These are phyloP conservation scores for Microthlaspi erraticum DNA, from an alignment of 345 rosid genomes.

Conservation along the genomic window DNA sequence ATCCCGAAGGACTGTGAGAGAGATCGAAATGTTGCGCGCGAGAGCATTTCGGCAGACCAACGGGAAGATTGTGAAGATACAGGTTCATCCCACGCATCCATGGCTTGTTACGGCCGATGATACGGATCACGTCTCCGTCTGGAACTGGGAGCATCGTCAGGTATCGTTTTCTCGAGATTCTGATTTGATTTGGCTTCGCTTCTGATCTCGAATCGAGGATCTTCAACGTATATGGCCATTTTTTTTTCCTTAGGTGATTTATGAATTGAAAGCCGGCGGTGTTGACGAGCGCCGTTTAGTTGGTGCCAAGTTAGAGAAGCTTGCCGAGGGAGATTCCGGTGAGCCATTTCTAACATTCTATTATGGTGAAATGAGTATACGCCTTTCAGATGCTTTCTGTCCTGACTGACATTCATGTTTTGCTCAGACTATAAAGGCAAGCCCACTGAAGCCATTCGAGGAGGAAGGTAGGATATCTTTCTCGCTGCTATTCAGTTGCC, in stretches of 20 bases:
- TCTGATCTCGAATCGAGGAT: conserved; percentile 23
- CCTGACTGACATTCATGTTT: conserved; percentile 13
- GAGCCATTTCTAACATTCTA: conserved; percentile 7
- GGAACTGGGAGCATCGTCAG: conserved; percentile 99
- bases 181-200: background rate
- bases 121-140: conserved; percentile 92
- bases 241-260: conserved; percentile 61
- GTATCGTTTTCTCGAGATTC: conserved; percentile 40
- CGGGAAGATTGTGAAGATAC: conserved; percentile 92
- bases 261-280: conserved; percentile 96
- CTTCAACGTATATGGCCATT: background rate
- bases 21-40: conserved; percentile 74
- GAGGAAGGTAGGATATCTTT: conserved; percentile 71
- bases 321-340: conserved; percentile 98
- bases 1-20: conserved; percentile 6
- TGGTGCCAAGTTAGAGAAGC: conserved; percentile 97
- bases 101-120: conserved; percentile 99
- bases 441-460: conserved; percentile 91
- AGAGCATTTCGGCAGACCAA: conserved; percentile 82
- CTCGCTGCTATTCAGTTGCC: background rate
- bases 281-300: conserved; percentile 97
- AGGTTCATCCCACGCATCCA: conserved; percentile 97
- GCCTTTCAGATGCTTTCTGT: background rate
- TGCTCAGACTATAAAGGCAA: conserved; percentile 73
- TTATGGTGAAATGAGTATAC: background rate